A percentile compares a stretch with the other conserved stretches of the same genome.
These are phyloP conservation scores for Fusarium torreyae DNA, from an alignment of 2,329 filamentous ascomycete species.

Conservation along the genomic window DNA sequence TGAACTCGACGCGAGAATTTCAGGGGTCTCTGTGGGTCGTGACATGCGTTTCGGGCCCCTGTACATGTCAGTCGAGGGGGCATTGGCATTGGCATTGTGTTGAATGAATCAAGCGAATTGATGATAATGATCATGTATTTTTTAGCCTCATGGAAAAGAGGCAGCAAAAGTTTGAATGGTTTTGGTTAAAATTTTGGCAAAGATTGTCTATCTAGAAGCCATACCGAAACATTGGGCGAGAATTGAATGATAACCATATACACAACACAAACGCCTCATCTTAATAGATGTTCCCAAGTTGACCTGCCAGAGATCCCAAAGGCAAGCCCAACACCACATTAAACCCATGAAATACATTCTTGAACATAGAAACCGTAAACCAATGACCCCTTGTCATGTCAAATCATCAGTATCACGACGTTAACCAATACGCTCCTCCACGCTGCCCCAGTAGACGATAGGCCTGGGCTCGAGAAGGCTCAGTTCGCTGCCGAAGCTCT, in stretches of 20 bases:
- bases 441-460: slow-evolving; percentile 74
- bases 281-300: slow-evolving; percentile 11
- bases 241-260: slow-evolving; percentile 26
- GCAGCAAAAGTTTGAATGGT: slow-evolving; percentile 2
- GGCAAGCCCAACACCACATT: slow-evolving; percentile 32
- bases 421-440: slow-evolving; percentile 72
- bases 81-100: background rate
- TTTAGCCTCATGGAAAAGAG: background rate
- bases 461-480: slow-evolving; percentile 73
- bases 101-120: background rate
- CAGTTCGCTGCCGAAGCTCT: slow-evolving; percentile 67
- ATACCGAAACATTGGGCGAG: slow-evolving; percentile 19
- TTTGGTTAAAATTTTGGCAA: slow-evolving; percentile 21
- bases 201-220: slow-evolving; percentile 23
- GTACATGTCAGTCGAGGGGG: slow-evolving; percentile 2
- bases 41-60: slow-evolving; percentile 33
- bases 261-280: slow-evolving; percentile 33
- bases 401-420: slow-evolving; percentile 16
- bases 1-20: slow-evolving; percentile 17
- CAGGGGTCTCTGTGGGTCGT: slow-evolving; percentile 39
- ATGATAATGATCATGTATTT: slow-evolving; percentile 21
- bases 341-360: slow-evolving; percentile 11
- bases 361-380: slow-evolving; percentile 15
- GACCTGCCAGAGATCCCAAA: slow-evolving; percentile 24
- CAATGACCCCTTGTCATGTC: slow-evolving; percentile 4